Evolutionary conservation across 768 basidiomycete genomes (phyloP).

Genomic region (Amanita brunnescens): DNA sequence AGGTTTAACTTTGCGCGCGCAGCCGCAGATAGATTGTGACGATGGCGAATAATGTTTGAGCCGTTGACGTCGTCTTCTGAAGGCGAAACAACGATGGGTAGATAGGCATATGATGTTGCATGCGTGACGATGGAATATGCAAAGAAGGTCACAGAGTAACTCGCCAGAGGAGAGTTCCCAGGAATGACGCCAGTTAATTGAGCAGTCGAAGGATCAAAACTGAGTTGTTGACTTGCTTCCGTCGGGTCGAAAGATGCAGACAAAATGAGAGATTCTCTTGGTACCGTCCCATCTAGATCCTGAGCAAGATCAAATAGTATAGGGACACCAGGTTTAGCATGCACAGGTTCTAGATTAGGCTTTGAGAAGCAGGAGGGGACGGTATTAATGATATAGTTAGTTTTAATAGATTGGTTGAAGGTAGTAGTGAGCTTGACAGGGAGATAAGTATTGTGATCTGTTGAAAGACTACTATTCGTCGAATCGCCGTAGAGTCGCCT

Average conservation of each 20-base stretch:
- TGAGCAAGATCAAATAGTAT: constrained; percentile 46
- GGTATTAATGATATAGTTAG: constrained; percentile 55
- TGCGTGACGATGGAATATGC: constrained; percentile 61
- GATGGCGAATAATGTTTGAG: constrained; percentile 18
- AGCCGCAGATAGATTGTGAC: constrained; percentile 28
- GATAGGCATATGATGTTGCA: constrained; percentile 59
- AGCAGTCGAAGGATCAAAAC: constrained; percentile 36
- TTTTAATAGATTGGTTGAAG: constrained; percentile 60
- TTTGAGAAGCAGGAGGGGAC: constrained; percentile 67
- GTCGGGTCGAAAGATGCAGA: constrained; percentile 48
- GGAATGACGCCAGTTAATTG: constrained; percentile 54
- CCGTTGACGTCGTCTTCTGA: constrained; percentile 29
- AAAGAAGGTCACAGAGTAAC: constrained; percentile 49
- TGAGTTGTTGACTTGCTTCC: constrained; percentile 39
- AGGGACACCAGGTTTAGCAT: constrained; percentile 39
- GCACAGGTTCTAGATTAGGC: constrained; percentile 46
- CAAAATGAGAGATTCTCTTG: constrained; percentile 38
- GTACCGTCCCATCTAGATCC: constrained; percentile 46
- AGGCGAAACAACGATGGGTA: constrained; percentile 40
- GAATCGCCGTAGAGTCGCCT: constrained; percentile 49
- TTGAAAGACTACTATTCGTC: not conserved
- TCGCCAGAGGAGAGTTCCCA: constrained; percentile 27
- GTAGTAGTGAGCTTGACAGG: constrained; percentile 50
- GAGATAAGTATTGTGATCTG: constrained; percentile 23
- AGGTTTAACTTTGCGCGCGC: constrained; percentile 44